Percentiles rank a stretch among this genome's conserved stretches.
These are phyloP conservation scores for Acacia crassicarpa DNA, from an alignment of 306 rosid species.

Conservation along the genomic window DNA sequence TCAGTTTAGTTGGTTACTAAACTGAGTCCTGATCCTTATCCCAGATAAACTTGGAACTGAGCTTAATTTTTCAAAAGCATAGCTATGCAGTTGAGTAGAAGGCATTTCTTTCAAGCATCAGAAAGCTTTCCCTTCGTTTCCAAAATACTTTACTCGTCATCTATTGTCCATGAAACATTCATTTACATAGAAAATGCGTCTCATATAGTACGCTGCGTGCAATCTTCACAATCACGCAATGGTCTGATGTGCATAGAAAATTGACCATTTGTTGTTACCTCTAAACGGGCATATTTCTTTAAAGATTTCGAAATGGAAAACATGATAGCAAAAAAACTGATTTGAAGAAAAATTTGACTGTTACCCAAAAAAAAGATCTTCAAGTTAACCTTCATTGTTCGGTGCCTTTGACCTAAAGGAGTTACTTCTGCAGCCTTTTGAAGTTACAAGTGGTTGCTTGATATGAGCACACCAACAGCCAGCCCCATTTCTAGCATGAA, in stretches of 20 bases:
- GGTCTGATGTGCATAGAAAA: neutral
- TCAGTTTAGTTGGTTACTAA: conserved; percentile 4
- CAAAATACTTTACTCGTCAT: neutral
- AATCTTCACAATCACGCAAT: conserved; percentile 4
- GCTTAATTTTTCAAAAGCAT: conserved; percentile 12
- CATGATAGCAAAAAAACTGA: conserved; percentile 10
- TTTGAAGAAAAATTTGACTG: neutral
- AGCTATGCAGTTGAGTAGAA: neutral
- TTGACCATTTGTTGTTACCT: neutral
- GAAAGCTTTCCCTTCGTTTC: neutral
- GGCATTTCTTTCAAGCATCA: conserved; percentile 15
- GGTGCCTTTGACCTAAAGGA: conserved; percentile 12
- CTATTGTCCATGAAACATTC: neutral
- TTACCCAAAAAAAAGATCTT: conserved; percentile 35
- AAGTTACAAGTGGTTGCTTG: neutral
- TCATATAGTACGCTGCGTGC: neutral
- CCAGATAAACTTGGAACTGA: conserved; percentile 14
- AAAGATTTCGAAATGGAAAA: neutral
- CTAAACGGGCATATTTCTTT: conserved; percentile 30
- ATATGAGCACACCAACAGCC: neutral
- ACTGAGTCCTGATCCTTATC: neutral
- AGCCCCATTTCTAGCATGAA: neutral
- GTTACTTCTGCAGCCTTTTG: neutral
- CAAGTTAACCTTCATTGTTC: conserved; percentile 18
- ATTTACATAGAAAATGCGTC: conserved; percentile 27